phyloP scores from a whole-genome alignment of 768 basidiomycete species.

The Galerina marginata region DNA sequence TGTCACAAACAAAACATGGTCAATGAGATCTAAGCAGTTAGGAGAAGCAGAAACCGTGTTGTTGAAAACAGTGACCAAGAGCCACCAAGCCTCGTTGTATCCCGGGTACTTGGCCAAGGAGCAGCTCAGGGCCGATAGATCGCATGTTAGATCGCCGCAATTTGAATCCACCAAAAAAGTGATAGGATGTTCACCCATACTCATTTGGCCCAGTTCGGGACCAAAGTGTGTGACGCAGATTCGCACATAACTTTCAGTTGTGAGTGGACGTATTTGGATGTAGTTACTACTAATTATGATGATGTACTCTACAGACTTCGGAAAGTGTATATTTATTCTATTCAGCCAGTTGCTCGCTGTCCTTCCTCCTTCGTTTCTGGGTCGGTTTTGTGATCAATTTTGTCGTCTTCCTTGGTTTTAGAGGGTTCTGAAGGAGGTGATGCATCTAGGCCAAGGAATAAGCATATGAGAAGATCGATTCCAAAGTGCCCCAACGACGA shows the following conservation, averaged over 20 bases:
- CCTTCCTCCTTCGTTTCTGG: constrained; percentile 47
- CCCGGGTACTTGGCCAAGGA: constrained; percentile 16
- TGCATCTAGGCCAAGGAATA: constrained; percentile 2
- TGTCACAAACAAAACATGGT: constrained; percentile 15
- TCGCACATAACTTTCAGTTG: neutral
- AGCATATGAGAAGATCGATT: constrained; percentile 19
- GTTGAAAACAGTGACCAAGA: constrained; percentile 9
- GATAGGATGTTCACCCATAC: neutral
- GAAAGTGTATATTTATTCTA: constrained; percentile 12
- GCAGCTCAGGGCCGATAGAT: constrained; percentile 13
- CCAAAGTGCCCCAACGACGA: constrained; percentile 32
- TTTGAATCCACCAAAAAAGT: constrained; percentile 1
- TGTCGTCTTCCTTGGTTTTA: constrained; percentile 26
- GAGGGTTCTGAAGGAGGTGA: neutral
- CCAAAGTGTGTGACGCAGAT: constrained; percentile 6
- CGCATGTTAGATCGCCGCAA: constrained; percentile 10
- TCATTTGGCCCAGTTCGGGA: constrained; percentile 2
- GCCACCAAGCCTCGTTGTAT: constrained; percentile 12
- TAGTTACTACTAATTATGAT: constrained; percentile 15
- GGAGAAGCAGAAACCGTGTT: constrained; percentile 14
- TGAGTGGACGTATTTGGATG: neutral
- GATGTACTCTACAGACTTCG: neutral
- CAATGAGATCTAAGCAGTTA: constrained; percentile 8
- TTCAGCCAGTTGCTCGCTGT: constrained; percentile 56
- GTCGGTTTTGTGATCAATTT: constrained; percentile 31